Evolutionary conservation across 179 eudicot genomes (phyloP).

Genomic region (Pouteria campechiana): DNA sequence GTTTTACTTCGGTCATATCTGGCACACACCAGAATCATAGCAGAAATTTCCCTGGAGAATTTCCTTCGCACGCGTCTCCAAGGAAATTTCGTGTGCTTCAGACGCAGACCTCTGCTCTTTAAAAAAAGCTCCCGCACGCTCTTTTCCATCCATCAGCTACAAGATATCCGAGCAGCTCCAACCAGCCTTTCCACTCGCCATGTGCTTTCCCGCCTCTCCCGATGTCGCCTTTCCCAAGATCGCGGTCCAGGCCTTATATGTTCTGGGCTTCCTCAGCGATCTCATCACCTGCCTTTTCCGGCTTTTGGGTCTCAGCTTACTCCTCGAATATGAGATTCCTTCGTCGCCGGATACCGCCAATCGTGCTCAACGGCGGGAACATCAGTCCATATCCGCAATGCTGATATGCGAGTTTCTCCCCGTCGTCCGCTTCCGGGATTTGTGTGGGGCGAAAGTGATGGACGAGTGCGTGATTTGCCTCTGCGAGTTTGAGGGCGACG

Average conservation of each 20-base stretch:
- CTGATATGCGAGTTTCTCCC: slow-evolving; percentile 55
- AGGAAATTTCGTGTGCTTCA: too few relatives aligned
- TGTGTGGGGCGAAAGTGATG: slow-evolving; percentile 4
- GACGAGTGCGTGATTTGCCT: slow-evolving; percentile 52
- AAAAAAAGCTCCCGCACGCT: too few relatives aligned
- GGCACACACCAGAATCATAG: too few relatives aligned
- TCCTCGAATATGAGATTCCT: slow-evolving; percentile 23
- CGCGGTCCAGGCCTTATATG: slow-evolving; percentile 28
- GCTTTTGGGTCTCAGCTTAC: slow-evolving; percentile 16
- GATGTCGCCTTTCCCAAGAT: slow-evolving; percentile 53
- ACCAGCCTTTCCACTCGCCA: too few relatives aligned
- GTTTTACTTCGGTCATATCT: too few relatives aligned
- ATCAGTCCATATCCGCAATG: slow-evolving; percentile 20
- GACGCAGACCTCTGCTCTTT: too few relatives aligned
- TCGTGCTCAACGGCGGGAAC: slow-evolving; percentile 3
- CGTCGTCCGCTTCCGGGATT: slow-evolving; percentile 17
- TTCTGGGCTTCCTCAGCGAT: slow-evolving; percentile 24
- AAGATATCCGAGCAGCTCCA: too few relatives aligned
- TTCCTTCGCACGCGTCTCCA: too few relatives aligned
- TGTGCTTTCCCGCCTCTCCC: slow-evolving; percentile 70
- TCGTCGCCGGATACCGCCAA: background rate
- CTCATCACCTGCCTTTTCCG: slow-evolving; percentile 18
- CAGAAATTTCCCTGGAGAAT: too few relatives aligned
- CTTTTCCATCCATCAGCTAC: too few relatives aligned
- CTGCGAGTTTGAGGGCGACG: slow-evolving; percentile 29